Evolutionary conservation across 164 flowering plant species (phyloP).

Genomic region (Vitis riparia): DNA sequence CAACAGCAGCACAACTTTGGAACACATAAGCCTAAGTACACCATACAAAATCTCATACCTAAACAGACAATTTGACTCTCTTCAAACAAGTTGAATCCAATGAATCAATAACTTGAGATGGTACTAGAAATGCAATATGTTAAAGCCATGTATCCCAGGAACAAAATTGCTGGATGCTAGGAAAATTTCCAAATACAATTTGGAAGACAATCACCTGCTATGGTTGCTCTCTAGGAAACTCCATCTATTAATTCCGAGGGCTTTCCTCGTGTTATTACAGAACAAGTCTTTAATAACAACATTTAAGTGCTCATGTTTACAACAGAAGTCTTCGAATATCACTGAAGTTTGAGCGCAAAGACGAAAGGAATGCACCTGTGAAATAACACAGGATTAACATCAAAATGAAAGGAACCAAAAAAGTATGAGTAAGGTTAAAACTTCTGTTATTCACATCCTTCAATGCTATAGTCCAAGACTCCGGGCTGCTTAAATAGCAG

Average conservation of each 20-base stretch:
- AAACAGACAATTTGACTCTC: too few species aligned
- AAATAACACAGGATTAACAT: neutral
- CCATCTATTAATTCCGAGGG: constrained; percentile 2
- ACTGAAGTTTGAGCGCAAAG: constrained; percentile 65
- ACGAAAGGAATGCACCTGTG: constrained; percentile 75
- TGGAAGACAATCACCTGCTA: neutral
- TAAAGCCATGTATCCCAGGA: neutral
- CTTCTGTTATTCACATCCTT: too few species aligned
- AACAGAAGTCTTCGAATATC: constrained; percentile 64
- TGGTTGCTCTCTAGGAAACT: neutral
- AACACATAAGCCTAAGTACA: neutral
- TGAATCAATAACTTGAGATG: neutral
- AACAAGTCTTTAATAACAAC: constrained; percentile 8
- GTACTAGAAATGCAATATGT: neutral
- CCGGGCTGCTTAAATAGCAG: too few species aligned
- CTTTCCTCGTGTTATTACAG: constrained; percentile 29
- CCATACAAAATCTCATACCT: neutral
- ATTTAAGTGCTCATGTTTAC: too few species aligned
- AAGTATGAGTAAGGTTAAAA: neutral
- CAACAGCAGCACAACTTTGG: neutral
- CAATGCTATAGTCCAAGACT: too few species aligned
- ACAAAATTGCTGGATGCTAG: neutral
- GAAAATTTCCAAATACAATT: neutral
- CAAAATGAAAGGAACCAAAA: neutral
- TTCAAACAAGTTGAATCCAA: too few species aligned